Evolutionary conservation across 1,139 yeast species (phyloP).

Genomic region (Yamadazyma dendronema): DNA sequence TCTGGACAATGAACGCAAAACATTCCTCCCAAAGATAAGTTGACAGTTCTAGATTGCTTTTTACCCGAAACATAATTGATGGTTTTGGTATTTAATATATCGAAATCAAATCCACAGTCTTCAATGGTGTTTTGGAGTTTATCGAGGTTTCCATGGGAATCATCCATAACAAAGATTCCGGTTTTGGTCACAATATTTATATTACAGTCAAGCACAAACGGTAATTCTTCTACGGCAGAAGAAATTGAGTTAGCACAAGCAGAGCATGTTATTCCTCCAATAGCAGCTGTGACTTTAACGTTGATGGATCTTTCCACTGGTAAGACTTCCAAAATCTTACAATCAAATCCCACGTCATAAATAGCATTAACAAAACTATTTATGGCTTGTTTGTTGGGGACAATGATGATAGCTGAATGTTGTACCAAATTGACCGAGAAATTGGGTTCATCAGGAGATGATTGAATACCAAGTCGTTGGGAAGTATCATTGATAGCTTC

Average conservation of each 20-base stretch:
- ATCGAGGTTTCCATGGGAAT: conserved; percentile 27
- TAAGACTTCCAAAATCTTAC: conserved; percentile 55
- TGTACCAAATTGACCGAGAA: conserved; percentile 43
- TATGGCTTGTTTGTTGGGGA: conserved; percentile 54
- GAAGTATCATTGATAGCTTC: conserved; percentile 39
- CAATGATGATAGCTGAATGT: conserved; percentile 43
- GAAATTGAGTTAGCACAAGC: conserved; percentile 63
- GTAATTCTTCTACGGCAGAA: conserved; percentile 47
- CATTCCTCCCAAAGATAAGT: conserved; percentile 65
- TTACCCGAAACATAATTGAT: conserved; percentile 47
- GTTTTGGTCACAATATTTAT: conserved; percentile 59
- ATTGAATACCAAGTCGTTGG: conserved; percentile 11
- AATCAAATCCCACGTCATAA: conserved; percentile 56
- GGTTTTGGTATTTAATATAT: conserved; percentile 35
- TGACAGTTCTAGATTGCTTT: conserved; percentile 52
- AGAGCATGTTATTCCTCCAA: conserved; percentile 77
- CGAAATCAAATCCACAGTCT: conserved; percentile 66
- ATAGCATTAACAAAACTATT: conserved; percentile 46
- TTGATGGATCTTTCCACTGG: conserved; percentile 52
- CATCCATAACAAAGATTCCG: conserved; percentile 57
- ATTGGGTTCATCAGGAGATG: conserved; percentile 21
- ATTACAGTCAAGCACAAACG: conserved; percentile 53
- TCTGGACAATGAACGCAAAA: conserved; percentile 70
- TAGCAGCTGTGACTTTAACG: conserved; percentile 54
- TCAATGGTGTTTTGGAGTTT: conserved; percentile 51